Percentiles rank a stretch among this genome's conserved stretches.
phyloP scores from a whole-genome alignment of 2,329 filamentous ascomycete genomes.

The Phoma sp. region DNA sequence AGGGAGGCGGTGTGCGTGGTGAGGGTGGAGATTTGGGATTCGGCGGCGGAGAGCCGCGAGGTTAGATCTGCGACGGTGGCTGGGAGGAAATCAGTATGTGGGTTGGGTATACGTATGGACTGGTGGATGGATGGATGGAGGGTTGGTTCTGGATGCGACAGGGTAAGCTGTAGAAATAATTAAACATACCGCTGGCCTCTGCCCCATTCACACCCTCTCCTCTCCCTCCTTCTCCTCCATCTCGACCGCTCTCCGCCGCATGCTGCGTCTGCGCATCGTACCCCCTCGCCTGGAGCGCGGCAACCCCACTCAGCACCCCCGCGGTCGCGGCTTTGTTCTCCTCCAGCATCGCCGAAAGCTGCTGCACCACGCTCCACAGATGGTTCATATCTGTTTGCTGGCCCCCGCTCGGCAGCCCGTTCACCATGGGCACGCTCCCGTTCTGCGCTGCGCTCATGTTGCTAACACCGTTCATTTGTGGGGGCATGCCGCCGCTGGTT shows the following conservation, averaged over 20 bases:
- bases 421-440: conserved; percentile 46
- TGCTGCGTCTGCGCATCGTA: conserved; percentile 32
- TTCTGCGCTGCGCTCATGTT: conserved; percentile 28
- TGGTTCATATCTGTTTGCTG: conserved; percentile 53
- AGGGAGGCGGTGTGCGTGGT: conserved; percentile 31
- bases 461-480: conserved; percentile 32
- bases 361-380: conserved; percentile 50
- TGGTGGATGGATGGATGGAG: too few species aligned
- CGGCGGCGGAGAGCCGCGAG: conserved; percentile 40
- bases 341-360: conserved; percentile 48
- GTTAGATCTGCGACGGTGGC: conserved; percentile 39
- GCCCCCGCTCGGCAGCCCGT: conserved; percentile 47
- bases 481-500: conserved; percentile 8
- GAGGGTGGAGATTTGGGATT: conserved; percentile 37
- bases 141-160: too few species aligned
- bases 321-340: conserved; percentile 49
- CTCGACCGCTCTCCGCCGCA: conserved; percentile 19
- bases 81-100: conserved; percentile 6
- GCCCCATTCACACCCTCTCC: conserved; percentile 41
- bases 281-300: conserved; percentile 45
- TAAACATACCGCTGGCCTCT: too few species aligned
- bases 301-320: conserved; percentile 47
- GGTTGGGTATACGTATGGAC: too few species aligned
- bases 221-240: conserved; percentile 12
- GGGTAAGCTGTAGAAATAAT: too few species aligned